phyloP scores from a whole-genome alignment of 306 rosid species.

The Notholithocarpus densiflorus region DNA sequence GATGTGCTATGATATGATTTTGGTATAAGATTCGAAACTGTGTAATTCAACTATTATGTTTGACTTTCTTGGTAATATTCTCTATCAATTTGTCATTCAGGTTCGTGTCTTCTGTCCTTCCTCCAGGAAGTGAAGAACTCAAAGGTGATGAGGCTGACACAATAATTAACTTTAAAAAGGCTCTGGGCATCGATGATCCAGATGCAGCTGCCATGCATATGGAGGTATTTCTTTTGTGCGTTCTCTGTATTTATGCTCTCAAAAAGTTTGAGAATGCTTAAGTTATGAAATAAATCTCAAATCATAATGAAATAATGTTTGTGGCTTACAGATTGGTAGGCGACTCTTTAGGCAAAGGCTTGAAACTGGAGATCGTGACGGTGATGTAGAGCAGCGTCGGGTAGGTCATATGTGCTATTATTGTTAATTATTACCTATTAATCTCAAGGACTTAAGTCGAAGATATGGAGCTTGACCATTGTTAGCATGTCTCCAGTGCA shows the following conservation, averaged over 20 bases:
- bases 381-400: constrained; percentile 83
- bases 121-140: constrained; percentile 80
- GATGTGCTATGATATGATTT: constrained; percentile 4
- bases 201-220: constrained; percentile 97
- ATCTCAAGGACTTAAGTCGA: background rate
- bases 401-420: constrained; percentile 46
- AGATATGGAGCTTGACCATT: constrained; percentile 75
- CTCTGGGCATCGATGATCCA: constrained; percentile 91
- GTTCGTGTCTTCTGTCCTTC: constrained; percentile 77
- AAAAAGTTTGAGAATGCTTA: constrained; percentile 11
- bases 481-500: constrained; percentile 82
- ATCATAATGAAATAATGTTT: constrained; percentile 31
- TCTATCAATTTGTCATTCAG: constrained; percentile 27
- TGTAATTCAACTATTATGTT: background rate
- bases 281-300: constrained; percentile 11
- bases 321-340: constrained; percentile 72
- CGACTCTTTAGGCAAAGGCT: constrained; percentile 82
- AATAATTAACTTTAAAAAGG: constrained; percentile 66
- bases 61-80: constrained; percentile 13
- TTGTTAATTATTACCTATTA: background rate
- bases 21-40: background rate
- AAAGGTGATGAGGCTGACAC: constrained; percentile 77
- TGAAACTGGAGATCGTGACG: constrained; percentile 94
- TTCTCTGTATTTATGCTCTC: background rate
- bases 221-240: constrained; percentile 54